A percentile compares a stretch with the other conserved stretches of the same genome.
phyloP scores from a whole-genome alignment of 108 stramenopile genomes.

The Chaetoceros tenuissimus region DNA sequence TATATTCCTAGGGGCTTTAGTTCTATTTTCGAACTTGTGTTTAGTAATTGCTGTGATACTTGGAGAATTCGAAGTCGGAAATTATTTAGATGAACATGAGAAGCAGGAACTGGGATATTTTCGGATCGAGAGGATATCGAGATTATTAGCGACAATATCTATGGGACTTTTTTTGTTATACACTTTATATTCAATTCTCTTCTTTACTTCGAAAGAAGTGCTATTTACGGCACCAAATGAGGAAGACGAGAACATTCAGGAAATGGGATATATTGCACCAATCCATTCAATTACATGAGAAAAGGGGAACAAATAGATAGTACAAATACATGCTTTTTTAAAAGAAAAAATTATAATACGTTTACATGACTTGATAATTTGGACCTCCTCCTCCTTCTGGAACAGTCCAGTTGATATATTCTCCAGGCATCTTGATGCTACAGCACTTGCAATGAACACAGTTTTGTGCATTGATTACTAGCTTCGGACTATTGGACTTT shows the following conservation, averaged over 20 bases:
- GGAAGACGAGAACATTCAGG: not conserved
- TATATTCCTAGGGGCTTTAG: slow-evolving; percentile 69
- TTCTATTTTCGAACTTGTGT: slow-evolving; percentile 73
- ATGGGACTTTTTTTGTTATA: slow-evolving; percentile 69
- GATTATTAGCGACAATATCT: slow-evolving; percentile 63
- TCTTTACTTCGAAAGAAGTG: slow-evolving; percentile 17
- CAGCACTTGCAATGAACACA: slow-evolving; percentile 99
- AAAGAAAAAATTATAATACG: too few relatives aligned
- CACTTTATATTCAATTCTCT: slow-evolving; percentile 54
- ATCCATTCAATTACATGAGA: too few relatives aligned
- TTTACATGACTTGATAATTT: slow-evolving; percentile 92
- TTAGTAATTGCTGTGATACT: slow-evolving; percentile 73
- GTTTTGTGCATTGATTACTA: slow-evolving; percentile 98
- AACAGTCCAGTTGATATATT: slow-evolving; percentile 99
- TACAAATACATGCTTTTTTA: too few relatives aligned
- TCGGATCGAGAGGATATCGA: slow-evolving; percentile 73
- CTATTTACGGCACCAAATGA: too few relatives aligned
- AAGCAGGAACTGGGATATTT: slow-evolving; percentile 34
- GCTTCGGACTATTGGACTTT: slow-evolving; percentile 17
- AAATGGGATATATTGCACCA: not conserved
- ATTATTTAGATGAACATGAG: slow-evolving; percentile 15
- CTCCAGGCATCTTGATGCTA: slow-evolving; percentile 96
- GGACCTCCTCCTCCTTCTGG: slow-evolving; percentile 99
- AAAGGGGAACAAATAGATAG: too few relatives aligned
- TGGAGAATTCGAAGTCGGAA: slow-evolving; percentile 76